Evolutionary conservation across 306 rosid species (phyloP).

Genomic region (Cercis canadensis): DNA sequence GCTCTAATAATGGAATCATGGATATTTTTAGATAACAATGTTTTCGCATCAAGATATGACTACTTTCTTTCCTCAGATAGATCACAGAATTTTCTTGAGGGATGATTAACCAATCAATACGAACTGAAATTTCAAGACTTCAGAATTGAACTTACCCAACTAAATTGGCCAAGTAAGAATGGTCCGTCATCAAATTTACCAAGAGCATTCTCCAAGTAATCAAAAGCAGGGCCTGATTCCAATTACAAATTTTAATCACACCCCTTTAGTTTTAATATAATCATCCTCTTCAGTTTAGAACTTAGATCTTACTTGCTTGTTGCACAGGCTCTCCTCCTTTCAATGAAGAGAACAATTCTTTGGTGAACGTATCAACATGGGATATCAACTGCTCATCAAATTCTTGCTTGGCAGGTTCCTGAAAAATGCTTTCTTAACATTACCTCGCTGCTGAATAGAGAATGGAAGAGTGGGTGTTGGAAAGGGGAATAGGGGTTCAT

Average conservation of each 20-base stretch:
- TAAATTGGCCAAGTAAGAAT: slow-evolving; percentile 64
- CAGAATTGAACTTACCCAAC: slow-evolving; percentile 51
- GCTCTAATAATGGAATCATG: background rate
- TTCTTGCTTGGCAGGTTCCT: slow-evolving; percentile 57
- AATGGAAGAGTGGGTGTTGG: background rate
- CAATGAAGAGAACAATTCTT: slow-evolving; percentile 36
- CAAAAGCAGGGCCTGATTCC: slow-evolving; percentile 57
- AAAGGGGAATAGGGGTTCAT: background rate
- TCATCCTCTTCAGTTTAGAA: background rate
- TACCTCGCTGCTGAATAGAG: background rate
- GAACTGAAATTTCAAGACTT: background rate
- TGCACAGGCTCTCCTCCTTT: slow-evolving; percentile 36
- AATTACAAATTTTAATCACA: slow-evolving; percentile 2
- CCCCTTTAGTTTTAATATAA: background rate
- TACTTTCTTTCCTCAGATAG: too few species aligned
- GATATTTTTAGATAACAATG: too few species aligned
- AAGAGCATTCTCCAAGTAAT: slow-evolving; percentile 68
- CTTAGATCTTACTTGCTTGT: slow-evolving; percentile 36
- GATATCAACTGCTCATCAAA: slow-evolving; percentile 53
- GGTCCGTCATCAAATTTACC: slow-evolving; percentile 65
- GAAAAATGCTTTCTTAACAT: background rate
- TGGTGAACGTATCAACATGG: slow-evolving; percentile 46
- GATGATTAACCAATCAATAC: background rate
- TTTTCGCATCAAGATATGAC: too few species aligned
- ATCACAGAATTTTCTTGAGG: background rate